Percentiles rank a stretch among this genome's conserved stretches.
Evolutionary conservation across 495 filamentous ascomycete genomes (phyloP).

Genomic region (Cryomyces minteri): DNA sequence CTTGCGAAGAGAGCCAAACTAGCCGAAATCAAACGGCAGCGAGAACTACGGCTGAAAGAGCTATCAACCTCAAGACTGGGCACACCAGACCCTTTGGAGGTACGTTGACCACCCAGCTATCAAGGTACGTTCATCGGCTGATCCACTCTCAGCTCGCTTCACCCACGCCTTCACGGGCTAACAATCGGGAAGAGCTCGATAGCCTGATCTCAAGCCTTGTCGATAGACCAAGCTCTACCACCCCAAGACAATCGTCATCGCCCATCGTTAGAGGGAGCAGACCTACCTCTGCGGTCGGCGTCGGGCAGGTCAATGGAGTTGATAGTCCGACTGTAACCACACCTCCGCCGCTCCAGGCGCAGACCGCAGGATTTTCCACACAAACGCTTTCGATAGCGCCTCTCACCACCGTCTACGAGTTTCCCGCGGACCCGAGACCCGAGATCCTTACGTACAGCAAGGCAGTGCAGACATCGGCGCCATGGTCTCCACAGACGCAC

Average conservation of each 20-base stretch:
- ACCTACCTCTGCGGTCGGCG: slow-evolving; percentile 68
- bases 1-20: slow-evolving; percentile 86
- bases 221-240: slow-evolving; percentile 55
- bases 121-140: too few relatives aligned
- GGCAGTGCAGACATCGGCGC: slow-evolving; percentile 63
- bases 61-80: slow-evolving; percentile 24
- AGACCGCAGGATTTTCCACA: slow-evolving; percentile 30
- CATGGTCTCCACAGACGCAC: slow-evolving; percentile 18
- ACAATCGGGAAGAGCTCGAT: slow-evolving; percentile 66
- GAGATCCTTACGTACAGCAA: slow-evolving; percentile 91
- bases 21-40: slow-evolving; percentile 83
- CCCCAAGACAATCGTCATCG: slow-evolving; percentile 33
- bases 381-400: slow-evolving; percentile 54
- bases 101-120: too few relatives aligned
- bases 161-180: slow-evolving; percentile 47
- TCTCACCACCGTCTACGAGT: slow-evolving; percentile 56
- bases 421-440: slow-evolving; percentile 29
- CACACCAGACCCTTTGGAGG: too few relatives aligned
- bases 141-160: slow-evolving; percentile 34
- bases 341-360: slow-evolving; percentile 6
- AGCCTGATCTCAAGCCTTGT: slow-evolving; percentile 60
- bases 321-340: slow-evolving; percentile 25
- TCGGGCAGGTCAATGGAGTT: slow-evolving; percentile 38
- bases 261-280: slow-evolving; percentile 53
- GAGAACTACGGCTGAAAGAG: slow-evolving; percentile 63